Evolutionary conservation across 306 rosid species (phyloP).

Genomic region (Lotus japonicus): DNA sequence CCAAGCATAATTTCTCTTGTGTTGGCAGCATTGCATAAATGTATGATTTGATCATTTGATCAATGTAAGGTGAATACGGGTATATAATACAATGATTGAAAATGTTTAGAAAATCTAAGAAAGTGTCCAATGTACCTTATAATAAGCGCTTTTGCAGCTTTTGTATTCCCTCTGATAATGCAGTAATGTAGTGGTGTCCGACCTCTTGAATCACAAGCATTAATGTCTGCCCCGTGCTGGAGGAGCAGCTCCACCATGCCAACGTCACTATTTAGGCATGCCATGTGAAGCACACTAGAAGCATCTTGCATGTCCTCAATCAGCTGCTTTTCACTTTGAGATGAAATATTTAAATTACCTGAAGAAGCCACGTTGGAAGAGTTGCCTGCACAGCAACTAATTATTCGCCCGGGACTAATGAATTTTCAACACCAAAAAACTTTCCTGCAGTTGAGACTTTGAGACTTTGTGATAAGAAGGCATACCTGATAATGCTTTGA

Average conservation of each 20-base stretch:
- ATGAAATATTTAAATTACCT: constrained; percentile 22
- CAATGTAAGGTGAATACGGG: not conserved
- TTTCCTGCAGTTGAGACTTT: constrained; percentile 12
- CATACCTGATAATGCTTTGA: constrained; percentile 47
- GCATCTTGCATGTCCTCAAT: constrained; percentile 31
- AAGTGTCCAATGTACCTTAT: constrained; percentile 32
- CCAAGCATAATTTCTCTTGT: not conserved
- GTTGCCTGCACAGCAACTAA: constrained; percentile 30
- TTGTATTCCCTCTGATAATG: constrained; percentile 34
- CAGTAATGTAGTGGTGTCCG: constrained; percentile 66
- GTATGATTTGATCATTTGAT: not conserved
- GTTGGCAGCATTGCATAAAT: not conserved
- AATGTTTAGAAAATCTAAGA: not conserved
- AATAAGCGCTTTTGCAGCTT: constrained; percentile 51
- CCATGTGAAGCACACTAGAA: constrained; percentile 65
- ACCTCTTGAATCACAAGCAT: constrained; percentile 51
- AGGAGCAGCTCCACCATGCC: constrained; percentile 80
- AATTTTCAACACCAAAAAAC: constrained; percentile 16
- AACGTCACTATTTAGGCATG: constrained; percentile 57
- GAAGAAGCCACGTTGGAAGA: constrained; percentile 36
- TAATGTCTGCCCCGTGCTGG: constrained; percentile 67
- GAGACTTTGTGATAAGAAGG: constrained; percentile 12
- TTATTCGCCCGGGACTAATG: constrained; percentile 4
- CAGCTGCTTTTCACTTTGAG: constrained; percentile 30
- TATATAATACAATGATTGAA: constrained; percentile 5